Conservation (phyloP, 257 asterid genomes). For the Handroanthus guayacan region DNA sequence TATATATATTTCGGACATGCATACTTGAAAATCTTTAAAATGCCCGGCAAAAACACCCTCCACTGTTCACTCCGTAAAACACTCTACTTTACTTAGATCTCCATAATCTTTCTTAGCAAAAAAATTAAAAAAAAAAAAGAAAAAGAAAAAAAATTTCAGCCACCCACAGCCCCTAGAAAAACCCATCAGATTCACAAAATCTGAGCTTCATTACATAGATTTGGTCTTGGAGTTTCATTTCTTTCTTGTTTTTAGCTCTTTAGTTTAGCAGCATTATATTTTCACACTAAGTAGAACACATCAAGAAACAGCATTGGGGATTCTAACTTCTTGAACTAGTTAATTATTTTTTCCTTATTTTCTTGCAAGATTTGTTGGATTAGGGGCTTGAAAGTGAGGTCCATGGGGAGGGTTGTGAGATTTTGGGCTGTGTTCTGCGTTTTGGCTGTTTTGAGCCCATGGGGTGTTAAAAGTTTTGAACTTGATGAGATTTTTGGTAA, state of each 20-base stretch:
- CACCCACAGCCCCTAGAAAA: constrained; percentile 9
- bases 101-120: constrained; percentile 1
- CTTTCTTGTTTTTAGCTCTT: neutral
- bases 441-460: constrained; percentile 41
- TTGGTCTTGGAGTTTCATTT: constrained; percentile 24
- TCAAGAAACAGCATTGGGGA: constrained; percentile 15
- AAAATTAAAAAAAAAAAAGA: neutral
- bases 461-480: constrained; percentile 58
- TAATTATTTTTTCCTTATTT: neutral
- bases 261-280: constrained; percentile 5
- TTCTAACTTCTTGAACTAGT: constrained; percentile 20
- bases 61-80: constrained; percentile 42
- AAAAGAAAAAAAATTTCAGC: neutral
- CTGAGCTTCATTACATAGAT: constrained; percentile 32
- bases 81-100: constrained; percentile 34
- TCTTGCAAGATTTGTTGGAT: constrained; percentile 24
- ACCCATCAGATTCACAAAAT: constrained; percentile 29
- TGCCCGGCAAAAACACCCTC: constrained; percentile 48
- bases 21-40: constrained; percentile 24
- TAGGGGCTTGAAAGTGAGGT: constrained; percentile 24
- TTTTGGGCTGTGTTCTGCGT: constrained; percentile 49
- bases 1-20: constrained; percentile 17
- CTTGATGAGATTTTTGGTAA: constrained; percentile 53
- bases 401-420: constrained; percentile 50
- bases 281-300: constrained; percentile 8